Evolutionary conservation across 441 rosid species (phyloP), one percentile per base, ranked within the genome.

Genomic region (Populus hybrid): DNA sequence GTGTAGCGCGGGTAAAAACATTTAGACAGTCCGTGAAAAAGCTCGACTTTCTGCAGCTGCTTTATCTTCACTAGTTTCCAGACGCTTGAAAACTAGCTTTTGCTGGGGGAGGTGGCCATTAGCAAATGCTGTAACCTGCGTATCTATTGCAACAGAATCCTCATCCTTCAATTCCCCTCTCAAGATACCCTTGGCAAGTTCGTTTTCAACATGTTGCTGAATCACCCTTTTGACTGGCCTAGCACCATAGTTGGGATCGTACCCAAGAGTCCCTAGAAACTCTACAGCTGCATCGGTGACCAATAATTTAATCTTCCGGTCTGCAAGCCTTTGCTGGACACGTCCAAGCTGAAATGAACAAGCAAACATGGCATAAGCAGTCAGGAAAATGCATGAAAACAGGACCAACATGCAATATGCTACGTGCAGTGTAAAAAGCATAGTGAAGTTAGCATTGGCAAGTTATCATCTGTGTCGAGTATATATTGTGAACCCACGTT

Each of bases 161-260:
- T 91, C 99, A 12, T 95, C 99, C 85, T 88, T 93, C 74, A 91
- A 88, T 61, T 95, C 97, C 4, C 99, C 97, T 82, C 97, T 89
- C 80, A 97, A 80, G 78, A 97, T 97, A 53, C 99, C 98, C 87
- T 91, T 95, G 6, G 99, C 99, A 2, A 95, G 93, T 80, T 97
- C 97, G 64, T 97, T 95, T 84, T 95, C 99, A 3, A 95, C 90
- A 64, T 92, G 83, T 81, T 92, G 97, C 81, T 94, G 99, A 82
- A 97, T 93, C 83, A 95, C 95, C 71, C 99, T 88, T 88, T 97
- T 97, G 34, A 97, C 98, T 0, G 99, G 99, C 82, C 99, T 87
- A 3, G 99, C 99, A 71, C 99, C 99, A 5, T 97, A 97, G 90
- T 83, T 97, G 1, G 99, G 97, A 79, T 95, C 99, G 67, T 94